Evolutionary conservation across 1,284 basidiomycete genomes (phyloP), one percentile per base, ranked within the genome.

Genomic region (Malassezia restricta): DNA sequence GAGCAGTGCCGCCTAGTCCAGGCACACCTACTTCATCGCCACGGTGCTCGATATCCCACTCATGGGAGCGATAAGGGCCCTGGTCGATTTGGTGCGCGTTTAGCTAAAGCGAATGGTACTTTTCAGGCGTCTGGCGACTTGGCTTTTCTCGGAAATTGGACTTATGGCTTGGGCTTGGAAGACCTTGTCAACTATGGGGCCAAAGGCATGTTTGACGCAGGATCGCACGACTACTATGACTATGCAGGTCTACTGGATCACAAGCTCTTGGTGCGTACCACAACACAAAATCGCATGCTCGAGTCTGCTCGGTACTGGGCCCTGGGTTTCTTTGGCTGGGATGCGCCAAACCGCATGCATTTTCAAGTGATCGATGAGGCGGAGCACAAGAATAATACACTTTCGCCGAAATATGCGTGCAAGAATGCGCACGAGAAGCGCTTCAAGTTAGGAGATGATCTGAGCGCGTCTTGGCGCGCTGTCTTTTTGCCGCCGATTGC

Each of bases 151-250:
- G 87, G 86, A 63, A 77, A 79, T 27, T 90, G 77, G 77, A 62
- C 61, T 11, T 78, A 77, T 61, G 56, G 74, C 46, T 67, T 79
- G 6, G 78, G 78, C 24, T 70, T 83, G 76, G 85, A 88, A 76
- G 68, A 80, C 27, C 75, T 89, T 47, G 86, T 85, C 24, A 85
- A 86, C 0, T 86, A 88, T 58, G 86, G 86, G 46, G 77, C 85
- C 40, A 83, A 87, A 67, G 85, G 89, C 64, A 59, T 74, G 15
- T 75, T 69, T 35, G 63, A 68, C 47, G 62, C 61, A 33, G 73
- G 70, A 49, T 66, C 71, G 3, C 37, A 58, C 27, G 53, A 62
- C 43, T 65, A 59, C 59, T 66, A 64, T 49, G 50, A 68, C 47
- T 76, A 76, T 47, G 63, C 66, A 57, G 54, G 69, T 59, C 44